Percentiles rank a stretch among this genome's conserved stretches.
Conservation (phyloP, 495 filamentous ascomycete genomes). For the Aspergillus nidulans region DNA sequence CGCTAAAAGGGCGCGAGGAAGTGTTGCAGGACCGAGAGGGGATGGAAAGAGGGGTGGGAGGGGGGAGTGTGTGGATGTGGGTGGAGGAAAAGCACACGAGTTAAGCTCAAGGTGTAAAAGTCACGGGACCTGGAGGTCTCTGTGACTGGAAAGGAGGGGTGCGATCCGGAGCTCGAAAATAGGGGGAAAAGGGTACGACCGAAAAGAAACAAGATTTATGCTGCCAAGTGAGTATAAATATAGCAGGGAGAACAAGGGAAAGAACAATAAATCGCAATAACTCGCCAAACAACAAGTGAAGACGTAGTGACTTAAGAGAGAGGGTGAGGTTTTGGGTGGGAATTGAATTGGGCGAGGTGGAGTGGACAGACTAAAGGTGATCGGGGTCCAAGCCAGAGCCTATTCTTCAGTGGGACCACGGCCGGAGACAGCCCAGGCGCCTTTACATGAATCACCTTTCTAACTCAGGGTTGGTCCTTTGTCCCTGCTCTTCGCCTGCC, state of each 20-base stretch:
- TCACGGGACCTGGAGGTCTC: conserved; percentile 17
- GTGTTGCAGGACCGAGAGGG: conserved; percentile 10
- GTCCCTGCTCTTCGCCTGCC: no score
- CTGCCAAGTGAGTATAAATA: neutral
- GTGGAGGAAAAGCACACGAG: conserved; percentile 11
- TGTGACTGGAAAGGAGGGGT: conserved; percentile 1
- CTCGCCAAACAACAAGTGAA: neutral
- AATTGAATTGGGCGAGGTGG: neutral
- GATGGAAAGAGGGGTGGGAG: conserved; percentile 15
- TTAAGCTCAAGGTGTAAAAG: conserved; percentile 10
- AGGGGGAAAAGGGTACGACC: neutral
- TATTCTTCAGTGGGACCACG: neutral
- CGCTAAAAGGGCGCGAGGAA: conserved; percentile 19
- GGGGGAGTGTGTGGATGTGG: conserved; percentile 6
- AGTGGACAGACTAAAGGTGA: neutral
- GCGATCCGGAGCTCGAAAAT: neutral
- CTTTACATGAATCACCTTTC: neutral
- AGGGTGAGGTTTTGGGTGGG: neutral
- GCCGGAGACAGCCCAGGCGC: neutral
- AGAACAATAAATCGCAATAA: neutral
- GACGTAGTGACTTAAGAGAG: neutral
- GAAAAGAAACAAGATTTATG: neutral
- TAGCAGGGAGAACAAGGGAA: neutral
- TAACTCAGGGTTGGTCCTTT: neutral
- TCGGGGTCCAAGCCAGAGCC: neutral